phyloP scores from a whole-genome alignment of 2,329 filamentous ascomycete genomes.

The Cercospora sp. region DNA sequence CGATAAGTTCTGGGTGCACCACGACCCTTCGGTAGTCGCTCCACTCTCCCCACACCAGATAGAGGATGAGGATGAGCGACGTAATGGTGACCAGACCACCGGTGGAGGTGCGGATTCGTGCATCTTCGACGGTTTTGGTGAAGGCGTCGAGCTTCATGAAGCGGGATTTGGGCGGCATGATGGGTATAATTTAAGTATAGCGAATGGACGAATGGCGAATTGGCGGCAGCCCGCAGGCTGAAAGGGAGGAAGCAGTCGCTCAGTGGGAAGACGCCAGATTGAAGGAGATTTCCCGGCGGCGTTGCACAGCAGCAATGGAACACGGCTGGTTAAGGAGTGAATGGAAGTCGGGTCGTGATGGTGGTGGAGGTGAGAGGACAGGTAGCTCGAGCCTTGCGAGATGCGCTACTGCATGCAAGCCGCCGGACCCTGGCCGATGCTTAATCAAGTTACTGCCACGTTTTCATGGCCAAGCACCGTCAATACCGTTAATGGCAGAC shows the following conservation, averaged over 20 bases:
- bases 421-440: not conserved
- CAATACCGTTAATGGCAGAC: not conserved
- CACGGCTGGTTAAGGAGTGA: not conserved
- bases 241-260: slow-evolving; percentile 7
- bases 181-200: slow-evolving; percentile 15
- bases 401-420: not conserved
- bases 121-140: slow-evolving; percentile 93
- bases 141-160: slow-evolving; percentile 98
- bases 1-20: slow-evolving; percentile 88
- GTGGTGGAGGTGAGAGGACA: not conserved
- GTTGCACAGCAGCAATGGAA: not conserved
- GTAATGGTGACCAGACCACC: slow-evolving; percentile 92
- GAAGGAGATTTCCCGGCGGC: not conserved
- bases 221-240: slow-evolving; percentile 25
- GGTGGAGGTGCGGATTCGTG: slow-evolving; percentile 89
- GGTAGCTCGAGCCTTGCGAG: not conserved
- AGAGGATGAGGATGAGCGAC: slow-evolving; percentile 84
- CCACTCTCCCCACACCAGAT: slow-evolving; percentile 94
- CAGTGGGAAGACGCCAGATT: slow-evolving; percentile 1
- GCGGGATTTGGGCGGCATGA: slow-evolving; percentile 86
- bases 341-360: not conserved
- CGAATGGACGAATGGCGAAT: not conserved
- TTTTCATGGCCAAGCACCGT: not conserved
- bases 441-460: slow-evolving; percentile 5
- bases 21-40: slow-evolving; percentile 81